Evolutionary conservation across 83 land plant genomes (phyloP).

Genomic region (Picea abies): DNA sequence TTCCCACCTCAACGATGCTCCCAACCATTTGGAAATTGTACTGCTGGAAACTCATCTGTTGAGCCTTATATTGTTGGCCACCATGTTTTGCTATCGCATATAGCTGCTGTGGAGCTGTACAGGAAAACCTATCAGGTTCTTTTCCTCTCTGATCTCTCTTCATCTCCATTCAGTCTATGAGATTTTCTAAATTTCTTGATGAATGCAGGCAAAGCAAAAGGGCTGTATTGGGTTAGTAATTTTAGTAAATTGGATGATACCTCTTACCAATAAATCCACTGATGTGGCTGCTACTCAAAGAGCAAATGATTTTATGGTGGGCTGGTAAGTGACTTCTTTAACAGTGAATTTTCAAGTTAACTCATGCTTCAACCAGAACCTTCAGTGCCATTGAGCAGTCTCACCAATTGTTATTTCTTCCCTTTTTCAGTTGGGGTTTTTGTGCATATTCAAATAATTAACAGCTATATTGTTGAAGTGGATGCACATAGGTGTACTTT

Average conservation of each 20-base stretch:
- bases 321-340: slow-evolving; percentile 18
- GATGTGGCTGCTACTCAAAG: slow-evolving; percentile 38
- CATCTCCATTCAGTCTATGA: not conserved
- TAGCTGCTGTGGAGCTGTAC: slow-evolving; percentile 38
- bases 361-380: not conserved
- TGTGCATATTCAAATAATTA: too few relatives aligned
- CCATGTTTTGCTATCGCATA: slow-evolving; percentile 45
- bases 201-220: slow-evolving; percentile 27
- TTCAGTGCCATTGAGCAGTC: not conserved
- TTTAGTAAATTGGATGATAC: slow-evolving; percentile 28
- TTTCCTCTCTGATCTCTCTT: not conserved
- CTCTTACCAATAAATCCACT: slow-evolving; percentile 22
- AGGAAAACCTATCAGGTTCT: slow-evolving; percentile 36
- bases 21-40: slow-evolving; percentile 39
- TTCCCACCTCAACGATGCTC: slow-evolving; percentile 44
- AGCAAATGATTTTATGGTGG: slow-evolving; percentile 24
- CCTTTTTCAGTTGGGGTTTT: not conserved
- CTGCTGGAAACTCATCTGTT: slow-evolving; percentile 29
- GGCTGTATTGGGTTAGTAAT: slow-evolving; percentile 39
- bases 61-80: slow-evolving; percentile 59
- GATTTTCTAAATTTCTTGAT: not conserved
- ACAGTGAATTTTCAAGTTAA: not conserved
- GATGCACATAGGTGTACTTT: not conserved
- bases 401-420: not conserved
- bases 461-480: not conserved